Evolutionary conservation across 2,329 filamentous ascomycete species (phyloP), one percentile per base, ranked within the genome.

Genomic region (Alternaria dauci): DNA sequence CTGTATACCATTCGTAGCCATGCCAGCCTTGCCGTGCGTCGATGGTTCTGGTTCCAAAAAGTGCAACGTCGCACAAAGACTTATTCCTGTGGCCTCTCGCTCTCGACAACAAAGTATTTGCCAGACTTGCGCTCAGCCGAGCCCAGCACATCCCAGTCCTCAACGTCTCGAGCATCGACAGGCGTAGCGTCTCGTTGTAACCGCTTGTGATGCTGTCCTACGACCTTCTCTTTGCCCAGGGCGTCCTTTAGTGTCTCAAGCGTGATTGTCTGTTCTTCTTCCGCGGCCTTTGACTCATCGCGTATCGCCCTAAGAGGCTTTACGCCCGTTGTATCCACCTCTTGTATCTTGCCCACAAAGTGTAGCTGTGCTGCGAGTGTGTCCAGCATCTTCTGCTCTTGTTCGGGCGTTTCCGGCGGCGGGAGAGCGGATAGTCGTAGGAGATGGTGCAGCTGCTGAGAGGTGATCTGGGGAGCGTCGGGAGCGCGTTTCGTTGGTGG

Each of bases 401-500:
- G 89, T 52, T 83, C 83, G 2, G 81, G 66, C 2, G 83, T 83
- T 18, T 83, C 80, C 0, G 94, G 93, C 1, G 85, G 85, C 0
- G 94, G 93, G 0, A 99, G 89, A 14, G 94, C 94, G 4, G 94
- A 96, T 39, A 98, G 89, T 18, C 92, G 91, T 36, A 97, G 89
- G 9, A 98, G 88, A 77, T 97, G 94, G 69, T 87, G 88, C 0
- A 98, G 86, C 76, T 93, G 89, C 44, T 87, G 76, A 0, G 88
- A 81, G 0, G 90, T 88, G 63, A 96, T 85, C 58, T 61, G 75
- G 39, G 77, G 76, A 1, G 72, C 66, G 18, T 75, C 62, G 47
- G 72, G 44, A n/a, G 78, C 38, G 44, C 69, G 52, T 2, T 65
- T 59, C 46, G 77, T 69, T 2, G 75, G 61, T 73, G 90, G 87